Conservation (phyloP, 202 grass and related monocot genomes). For the Alloteropsis angusta region DNA sequence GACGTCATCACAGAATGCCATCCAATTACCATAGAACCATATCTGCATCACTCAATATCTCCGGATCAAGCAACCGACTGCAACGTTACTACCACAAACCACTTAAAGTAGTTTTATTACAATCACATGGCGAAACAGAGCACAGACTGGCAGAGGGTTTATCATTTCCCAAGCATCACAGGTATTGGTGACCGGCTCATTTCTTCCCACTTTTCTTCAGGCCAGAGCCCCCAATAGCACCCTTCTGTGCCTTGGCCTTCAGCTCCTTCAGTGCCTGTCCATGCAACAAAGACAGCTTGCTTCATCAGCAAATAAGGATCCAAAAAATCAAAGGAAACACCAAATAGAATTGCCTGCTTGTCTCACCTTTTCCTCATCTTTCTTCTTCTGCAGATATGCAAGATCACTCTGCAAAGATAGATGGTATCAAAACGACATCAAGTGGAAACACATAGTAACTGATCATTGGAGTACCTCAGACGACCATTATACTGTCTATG, state of each 20-base stretch:
- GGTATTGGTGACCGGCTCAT: slow-evolving; percentile 17
- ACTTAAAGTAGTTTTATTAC: slow-evolving; percentile 16
- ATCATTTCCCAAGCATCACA: not conserved
- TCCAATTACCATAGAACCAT: slow-evolving; percentile 15
- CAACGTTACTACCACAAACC: not conserved
- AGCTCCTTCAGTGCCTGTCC: slow-evolving; percentile 82
- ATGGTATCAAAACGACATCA: not conserved
- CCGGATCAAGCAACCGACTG: slow-evolving; percentile 23
- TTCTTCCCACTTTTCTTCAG: slow-evolving; percentile 99
- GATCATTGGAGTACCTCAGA: not conserved
- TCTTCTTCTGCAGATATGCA: slow-evolving; percentile 89
- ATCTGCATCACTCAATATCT: slow-evolving; percentile 6
- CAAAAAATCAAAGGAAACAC: not conserved
- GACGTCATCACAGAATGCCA: not conserved
- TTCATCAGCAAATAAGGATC: not conserved
- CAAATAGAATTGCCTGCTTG: not conserved
- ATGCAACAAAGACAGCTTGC: not conserved
- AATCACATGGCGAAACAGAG: slow-evolving; percentile 12
- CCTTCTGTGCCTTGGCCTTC: slow-evolving; percentile 91
- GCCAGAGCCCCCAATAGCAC: slow-evolving; percentile 68
- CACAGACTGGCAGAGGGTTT: slow-evolving; percentile 16
- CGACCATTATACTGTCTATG: not conserved
- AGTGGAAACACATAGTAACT: not conserved
- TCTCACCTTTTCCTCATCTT: slow-evolving; percentile 80
- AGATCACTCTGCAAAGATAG: slow-evolving; percentile 42